Base-by-base conservation (phyloP, 2,329 filamentous ascomycete species). In the Curvularia hawaiiensis region DNA sequence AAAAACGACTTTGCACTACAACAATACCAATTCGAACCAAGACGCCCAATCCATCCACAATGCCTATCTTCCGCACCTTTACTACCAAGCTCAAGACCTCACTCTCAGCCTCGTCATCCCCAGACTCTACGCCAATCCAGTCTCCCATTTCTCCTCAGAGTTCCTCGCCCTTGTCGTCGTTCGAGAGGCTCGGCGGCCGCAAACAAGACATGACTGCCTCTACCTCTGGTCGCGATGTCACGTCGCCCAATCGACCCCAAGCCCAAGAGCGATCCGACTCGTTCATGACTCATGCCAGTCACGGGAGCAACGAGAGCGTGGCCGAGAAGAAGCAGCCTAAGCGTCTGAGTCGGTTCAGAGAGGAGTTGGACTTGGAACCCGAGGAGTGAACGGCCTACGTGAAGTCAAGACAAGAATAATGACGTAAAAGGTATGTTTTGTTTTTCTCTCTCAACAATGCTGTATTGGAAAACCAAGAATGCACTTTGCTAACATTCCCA, bases 21-120 rank as follows among this genome's bases (percentile, higher is more conserved):
- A n/a, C 30, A 51, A 33, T 16, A 39, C 31, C 41, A 48, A 47
- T 14, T 18, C 18, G 49, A 40, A 26, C 26, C 16, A 20, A 14
- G 16, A 30, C 14, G 4, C 26, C 5, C 24, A 20, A 44, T 26
- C 22, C 33, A 31, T 26, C 22, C 50, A 66, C 48, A 3, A 74
- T 75, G 72, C 69, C 72, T 20, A 55, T 75, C 56, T 60, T 74
- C 18, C 68, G 70, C 60, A 62, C 52, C 48, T 55, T 74, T 33
- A 72, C 70, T 12, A 67, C 61, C 22, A 74, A 71, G 51, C 61
- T 75, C 52, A 73, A 70, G 54, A 70, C 65, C 9, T 70, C 68
- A 12, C 61, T 70, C 54, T 67, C 68, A 4, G 61, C 67, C 22
- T 64, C 67, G 1, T 54, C 66, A 1, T 70, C 70, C 5, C 68